Evolutionary conservation across 2,329 filamentous ascomycete species (phyloP), one percentile per base, ranked within the genome.

Genomic region (Diaporthe vexans): DNA sequence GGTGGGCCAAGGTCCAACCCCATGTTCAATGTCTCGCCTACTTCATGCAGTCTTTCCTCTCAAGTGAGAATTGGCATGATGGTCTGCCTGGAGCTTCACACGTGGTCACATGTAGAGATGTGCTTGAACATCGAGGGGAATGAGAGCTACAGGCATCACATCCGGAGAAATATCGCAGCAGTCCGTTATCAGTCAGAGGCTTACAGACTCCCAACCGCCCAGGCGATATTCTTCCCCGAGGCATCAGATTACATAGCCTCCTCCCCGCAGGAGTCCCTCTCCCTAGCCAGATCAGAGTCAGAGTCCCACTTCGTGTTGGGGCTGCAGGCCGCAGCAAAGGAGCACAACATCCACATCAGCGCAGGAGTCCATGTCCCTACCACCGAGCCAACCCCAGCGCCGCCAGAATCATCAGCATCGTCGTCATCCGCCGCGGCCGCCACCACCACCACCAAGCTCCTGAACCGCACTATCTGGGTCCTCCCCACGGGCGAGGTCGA

Each of bases 191-290:
- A 26, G 26, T 10, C 33, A 24, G 24, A 67, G n/a, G 21, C 59
- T 72, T 24, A 70, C 71, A 72, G n/a, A 2, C 19, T n/a, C 19
- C 7, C 33, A 15, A 21, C 37, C 9, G 5, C 33, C 24, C 61
- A 73, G 69, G 58, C 73, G 24, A 89, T 98, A 67, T 98, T 98
- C 85, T 92, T 98, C 71, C 96, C 96, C 17, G 96, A 98, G 88
- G 96, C 96, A 33, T 91, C 91, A 73, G 95, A 98, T 85, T 98
- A 98, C 86, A 95, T 98, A 79, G 93, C 91, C 26, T 86, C 89
- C 1, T 92, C 91, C 0, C 87, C 92, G 3, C 82, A 89, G 15
- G 92, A 95, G 79, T 93, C 93, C 0, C 84, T 95, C 11, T 87
- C 90, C 6, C 91, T 98, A 13, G 95, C 91, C 76, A 89, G 89